These are phyloP conservation scores for Emergomyces orientalis DNA, from an alignment of 2,329 filamentous ascomycete species.

Conservation along the genomic window DNA sequence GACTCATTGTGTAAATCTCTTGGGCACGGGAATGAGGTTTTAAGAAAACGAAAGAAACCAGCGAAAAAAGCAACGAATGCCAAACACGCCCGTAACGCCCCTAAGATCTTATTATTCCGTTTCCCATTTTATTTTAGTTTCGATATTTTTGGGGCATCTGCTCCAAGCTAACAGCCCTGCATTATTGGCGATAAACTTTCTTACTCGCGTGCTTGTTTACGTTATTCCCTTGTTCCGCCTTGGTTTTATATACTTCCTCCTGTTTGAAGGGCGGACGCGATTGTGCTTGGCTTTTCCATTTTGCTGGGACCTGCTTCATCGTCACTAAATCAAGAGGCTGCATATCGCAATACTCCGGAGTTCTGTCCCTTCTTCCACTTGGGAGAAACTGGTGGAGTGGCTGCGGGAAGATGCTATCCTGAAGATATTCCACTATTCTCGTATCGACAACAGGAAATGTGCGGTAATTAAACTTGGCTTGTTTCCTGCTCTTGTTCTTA, in stretches of 20 bases:
- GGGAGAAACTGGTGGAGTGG: background rate
- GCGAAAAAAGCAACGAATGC: background rate
- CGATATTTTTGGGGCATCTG: constrained; percentile 1
- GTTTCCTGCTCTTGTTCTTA: background rate
- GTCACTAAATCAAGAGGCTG: background rate
- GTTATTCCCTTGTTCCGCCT: background rate
- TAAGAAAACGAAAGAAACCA: no score
- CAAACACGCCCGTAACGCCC: background rate
- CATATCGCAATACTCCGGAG: background rate
- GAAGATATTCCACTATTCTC: constrained; percentile 1
- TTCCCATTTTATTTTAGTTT: background rate
- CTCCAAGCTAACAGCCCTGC: background rate
- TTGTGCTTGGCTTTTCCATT: background rate
- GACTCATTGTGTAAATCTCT: no score
- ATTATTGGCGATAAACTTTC: background rate
- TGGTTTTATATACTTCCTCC: background rate
- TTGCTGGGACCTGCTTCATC: background rate
- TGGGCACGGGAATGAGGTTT: no score
- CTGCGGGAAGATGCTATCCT: background rate
- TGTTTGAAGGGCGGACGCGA: constrained; percentile 2
- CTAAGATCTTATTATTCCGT: background rate
- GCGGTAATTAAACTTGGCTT: background rate
- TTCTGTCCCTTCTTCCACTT: background rate
- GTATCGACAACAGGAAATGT: background rate
- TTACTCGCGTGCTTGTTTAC: background rate